A percentile compares a stretch with the other conserved stretches of the same genome.
Evolutionary conservation across 78 protist species (phyloP).

Genomic region (Fonticula alba): DNA sequence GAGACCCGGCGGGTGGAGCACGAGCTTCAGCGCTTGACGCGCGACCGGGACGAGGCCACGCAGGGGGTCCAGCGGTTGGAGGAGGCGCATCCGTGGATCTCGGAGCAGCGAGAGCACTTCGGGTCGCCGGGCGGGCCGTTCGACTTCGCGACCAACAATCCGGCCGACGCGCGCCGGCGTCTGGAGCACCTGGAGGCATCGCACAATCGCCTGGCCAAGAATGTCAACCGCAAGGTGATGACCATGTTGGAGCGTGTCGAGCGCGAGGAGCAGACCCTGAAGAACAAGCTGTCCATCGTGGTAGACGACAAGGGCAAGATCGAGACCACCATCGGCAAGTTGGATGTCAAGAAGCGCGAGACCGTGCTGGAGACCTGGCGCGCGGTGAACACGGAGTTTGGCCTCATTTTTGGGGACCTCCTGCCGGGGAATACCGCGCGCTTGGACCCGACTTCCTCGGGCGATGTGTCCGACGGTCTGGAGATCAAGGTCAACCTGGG

Average conservation of each 20-base stretch:
- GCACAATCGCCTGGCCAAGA: conserved; percentile 20
- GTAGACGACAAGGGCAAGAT: conserved; percentile 75
- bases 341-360: conserved; percentile 76
- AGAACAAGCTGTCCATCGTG: conserved; percentile 51
- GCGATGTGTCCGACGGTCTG: conserved; percentile 38
- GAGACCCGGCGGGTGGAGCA: neutral
- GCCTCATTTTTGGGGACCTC: conserved; percentile 71
- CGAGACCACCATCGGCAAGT: conserved; percentile 44
- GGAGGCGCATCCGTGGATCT: neutral
- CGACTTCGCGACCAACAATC: conserved; percentile 30
- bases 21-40: neutral
- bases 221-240: conserved; percentile 70
- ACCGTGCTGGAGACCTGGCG: conserved; percentile 50
- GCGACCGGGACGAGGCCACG: no score
- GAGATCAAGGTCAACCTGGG: conserved; percentile 78
- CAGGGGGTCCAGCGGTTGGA: neutral
- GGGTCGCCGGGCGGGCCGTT: conserved; percentile 33
- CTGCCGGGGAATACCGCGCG: conserved; percentile 74
- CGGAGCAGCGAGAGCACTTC: conserved; percentile 11
- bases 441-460: neutral
- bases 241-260: conserved; percentile 47
- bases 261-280: conserved; percentile 70
- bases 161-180: neutral
- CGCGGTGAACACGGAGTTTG: conserved; percentile 45
- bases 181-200: conserved; percentile 8